phyloP scores from a whole-genome alignment of 2,329 filamentous ascomycete species.

The Aspergillus sp. region DNA sequence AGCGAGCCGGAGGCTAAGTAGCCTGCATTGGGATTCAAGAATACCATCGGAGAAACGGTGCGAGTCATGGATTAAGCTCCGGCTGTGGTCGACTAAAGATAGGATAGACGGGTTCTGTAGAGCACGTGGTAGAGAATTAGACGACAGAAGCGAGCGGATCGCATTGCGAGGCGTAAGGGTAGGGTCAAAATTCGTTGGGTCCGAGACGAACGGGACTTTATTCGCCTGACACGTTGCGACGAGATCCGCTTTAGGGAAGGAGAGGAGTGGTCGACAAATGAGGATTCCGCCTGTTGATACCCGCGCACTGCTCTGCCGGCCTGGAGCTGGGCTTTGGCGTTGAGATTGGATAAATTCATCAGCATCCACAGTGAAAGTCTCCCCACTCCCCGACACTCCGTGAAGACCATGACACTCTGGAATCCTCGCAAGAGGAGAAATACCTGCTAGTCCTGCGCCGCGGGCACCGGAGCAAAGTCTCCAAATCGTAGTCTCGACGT shows the following conservation, averaged over 20 bases:
- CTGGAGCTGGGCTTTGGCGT: not conserved
- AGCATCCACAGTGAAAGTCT: conserved; percentile 33
- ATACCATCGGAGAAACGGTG: conserved; percentile 57
- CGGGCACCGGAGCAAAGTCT: conserved; percentile 67
- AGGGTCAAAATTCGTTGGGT: conserved; percentile 75
- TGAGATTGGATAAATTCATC: not conserved
- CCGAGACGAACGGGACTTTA: conserved; percentile 74
- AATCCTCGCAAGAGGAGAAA: conserved; percentile 65
- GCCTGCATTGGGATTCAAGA: conserved; percentile 38
- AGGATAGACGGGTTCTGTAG: conserved; percentile 67
- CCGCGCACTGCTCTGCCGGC: not conserved
- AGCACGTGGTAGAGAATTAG: conserved; percentile 65
- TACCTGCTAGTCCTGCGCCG: conserved; percentile 71
- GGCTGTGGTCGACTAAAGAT: conserved; percentile 56
- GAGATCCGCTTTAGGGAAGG: conserved; percentile 67
- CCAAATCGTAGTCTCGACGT: conserved; percentile 86
- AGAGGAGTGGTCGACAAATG: conserved; percentile 39
- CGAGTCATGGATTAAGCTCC: conserved; percentile 44
- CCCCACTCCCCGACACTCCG: conserved; percentile 67
- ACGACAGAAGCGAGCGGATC: conserved; percentile 64
- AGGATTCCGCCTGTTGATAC: conserved; percentile 37
- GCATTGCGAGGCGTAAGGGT: conserved; percentile 80
- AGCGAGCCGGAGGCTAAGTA: conserved; percentile 32
- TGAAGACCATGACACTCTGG: conserved; percentile 79
- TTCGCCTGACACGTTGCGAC: conserved; percentile 65